phyloP scores from a whole-genome alignment of 345 rosid genomes.

The Excoecaria agallocha region DNA sequence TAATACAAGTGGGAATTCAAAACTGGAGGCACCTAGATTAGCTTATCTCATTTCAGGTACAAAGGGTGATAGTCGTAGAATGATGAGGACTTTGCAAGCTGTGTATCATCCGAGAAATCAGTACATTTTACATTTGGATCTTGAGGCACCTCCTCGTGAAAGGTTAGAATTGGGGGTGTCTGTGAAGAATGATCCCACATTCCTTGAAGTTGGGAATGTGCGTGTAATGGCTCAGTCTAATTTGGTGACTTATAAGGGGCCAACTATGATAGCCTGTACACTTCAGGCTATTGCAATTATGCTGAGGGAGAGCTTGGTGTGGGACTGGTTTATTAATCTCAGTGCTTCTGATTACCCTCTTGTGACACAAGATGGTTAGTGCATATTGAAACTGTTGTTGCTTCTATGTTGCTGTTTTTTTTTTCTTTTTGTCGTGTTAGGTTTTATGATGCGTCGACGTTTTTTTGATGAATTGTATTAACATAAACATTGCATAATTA shows the following conservation, averaged over 20 bases:
- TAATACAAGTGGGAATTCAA: slow-evolving; percentile 20
- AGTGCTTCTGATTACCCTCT: slow-evolving; percentile 96
- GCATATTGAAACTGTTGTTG: slow-evolving; percentile 3
- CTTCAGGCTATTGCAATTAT: slow-evolving; percentile 85
- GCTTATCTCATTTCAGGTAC: slow-evolving; percentile 95
- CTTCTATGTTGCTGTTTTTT: slow-evolving; percentile 6
- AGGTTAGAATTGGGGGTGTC: slow-evolving; percentile 60
- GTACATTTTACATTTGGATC: slow-evolving; percentile 88
- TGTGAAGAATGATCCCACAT: slow-evolving; percentile 72
- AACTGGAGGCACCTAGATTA: slow-evolving; percentile 60
- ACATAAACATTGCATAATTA: neutral
- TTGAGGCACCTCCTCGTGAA: slow-evolving; percentile 90
- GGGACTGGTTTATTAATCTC: slow-evolving; percentile 97
- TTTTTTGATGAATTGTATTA: neutral
- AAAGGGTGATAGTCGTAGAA: slow-evolving; percentile 85
- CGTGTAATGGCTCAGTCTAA: slow-evolving; percentile 87
- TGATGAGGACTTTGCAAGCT: slow-evolving; percentile 92
- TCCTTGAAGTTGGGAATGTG: slow-evolving; percentile 76
- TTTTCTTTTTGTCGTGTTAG: neutral
- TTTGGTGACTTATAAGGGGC: slow-evolving; percentile 90
- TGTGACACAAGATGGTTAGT: slow-evolving; percentile 91
- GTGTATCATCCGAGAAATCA: slow-evolving; percentile 96
- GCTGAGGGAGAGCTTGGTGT: slow-evolving; percentile 76
- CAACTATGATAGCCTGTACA: slow-evolving; percentile 89
- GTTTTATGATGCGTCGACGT: neutral